A percentile compares a stretch with the other conserved stretches of the same genome.
These are phyloP conservation scores for Suhomyces emberorum DNA, from an alignment of 805 yeast species.

Conservation along the genomic window DNA sequence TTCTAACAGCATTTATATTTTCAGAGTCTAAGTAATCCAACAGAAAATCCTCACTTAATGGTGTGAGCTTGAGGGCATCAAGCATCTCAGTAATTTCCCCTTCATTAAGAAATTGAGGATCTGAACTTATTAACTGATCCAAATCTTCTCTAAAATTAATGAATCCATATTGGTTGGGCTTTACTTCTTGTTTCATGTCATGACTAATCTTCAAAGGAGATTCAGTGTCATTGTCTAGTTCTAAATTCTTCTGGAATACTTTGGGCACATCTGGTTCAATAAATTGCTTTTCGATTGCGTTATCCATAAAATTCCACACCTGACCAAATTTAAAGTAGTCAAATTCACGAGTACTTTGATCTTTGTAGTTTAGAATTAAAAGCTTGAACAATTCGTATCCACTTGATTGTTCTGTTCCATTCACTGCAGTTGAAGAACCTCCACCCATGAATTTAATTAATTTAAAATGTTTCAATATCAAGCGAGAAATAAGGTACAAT, in stretches of 20 bases:
- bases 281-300: slow-evolving; percentile 18
- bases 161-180: slow-evolving; percentile 10
- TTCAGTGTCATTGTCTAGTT: slow-evolving; percentile 13
- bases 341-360: slow-evolving; percentile 30
- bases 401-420: neutral
- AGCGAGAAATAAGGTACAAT: slow-evolving; percentile 29
- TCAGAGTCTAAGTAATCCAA: neutral
- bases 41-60: too few relatives aligned
- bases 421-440: slow-evolving; percentile 14
- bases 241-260: slow-evolving; percentile 1
- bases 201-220: slow-evolving; percentile 34
- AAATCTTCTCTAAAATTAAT: slow-evolving; percentile 28
- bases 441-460: slow-evolving; percentile 31
- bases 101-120: slow-evolving; percentile 8
- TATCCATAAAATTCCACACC: slow-evolving; percentile 36
- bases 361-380: slow-evolving; percentile 32
- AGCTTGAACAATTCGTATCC: slow-evolving; percentile 36
- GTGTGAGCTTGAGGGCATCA: neutral
- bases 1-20: neutral
- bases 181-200: slow-evolving; percentile 15
- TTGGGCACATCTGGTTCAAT: slow-evolving; percentile 12
- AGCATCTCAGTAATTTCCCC: neutral
- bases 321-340: slow-evolving; percentile 30
- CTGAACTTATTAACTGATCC: slow-evolving; percentile 15
- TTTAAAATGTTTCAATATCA: slow-evolving; percentile 31